These are phyloP conservation scores for Chaetomium sp. DNA, from an alignment of 2,329 filamentous ascomycete species.

Conservation along the genomic window DNA sequence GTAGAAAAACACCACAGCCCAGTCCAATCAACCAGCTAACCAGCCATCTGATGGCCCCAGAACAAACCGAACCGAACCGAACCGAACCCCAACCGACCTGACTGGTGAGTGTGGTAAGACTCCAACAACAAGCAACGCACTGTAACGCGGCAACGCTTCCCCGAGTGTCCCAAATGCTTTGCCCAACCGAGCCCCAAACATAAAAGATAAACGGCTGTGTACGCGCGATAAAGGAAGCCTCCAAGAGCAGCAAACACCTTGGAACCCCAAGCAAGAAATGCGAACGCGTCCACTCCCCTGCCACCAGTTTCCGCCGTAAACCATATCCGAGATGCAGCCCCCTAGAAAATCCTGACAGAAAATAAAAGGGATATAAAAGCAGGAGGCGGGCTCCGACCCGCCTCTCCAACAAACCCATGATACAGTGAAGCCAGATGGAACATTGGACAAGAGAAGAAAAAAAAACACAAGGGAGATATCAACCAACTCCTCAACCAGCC, in stretches of 20 bases:
- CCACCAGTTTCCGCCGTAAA: conserved; percentile 5
- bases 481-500: conserved; percentile 33
- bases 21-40: not conserved
- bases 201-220: conserved; percentile 8
- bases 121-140: not conserved
- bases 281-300: conserved; percentile 2
- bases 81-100: not conserved
- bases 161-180: conserved; percentile 20
- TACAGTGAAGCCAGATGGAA: conserved; percentile 23
- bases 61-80: conserved; percentile 5
- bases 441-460: conserved; percentile 8
- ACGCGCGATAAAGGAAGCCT: conserved; percentile 8
- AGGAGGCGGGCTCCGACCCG: conserved; percentile 6
- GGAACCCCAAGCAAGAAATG: conserved; percentile 13
- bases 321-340: conserved; percentile 23
- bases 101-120: not conserved
- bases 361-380: conserved; percentile 15
- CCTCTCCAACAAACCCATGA: conserved; percentile 17
- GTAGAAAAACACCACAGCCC: not conserved
- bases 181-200: conserved; percentile 19
- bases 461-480: conserved; percentile 15
- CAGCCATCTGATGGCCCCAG: not conserved
- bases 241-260: conserved; percentile 10
- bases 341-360: conserved; percentile 15
- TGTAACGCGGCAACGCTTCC: conserved; percentile 14